Evolutionary conservation across 1,284 basidiomycete species (phyloP).

Genomic region (Cryptococcus amylolentus): DNA sequence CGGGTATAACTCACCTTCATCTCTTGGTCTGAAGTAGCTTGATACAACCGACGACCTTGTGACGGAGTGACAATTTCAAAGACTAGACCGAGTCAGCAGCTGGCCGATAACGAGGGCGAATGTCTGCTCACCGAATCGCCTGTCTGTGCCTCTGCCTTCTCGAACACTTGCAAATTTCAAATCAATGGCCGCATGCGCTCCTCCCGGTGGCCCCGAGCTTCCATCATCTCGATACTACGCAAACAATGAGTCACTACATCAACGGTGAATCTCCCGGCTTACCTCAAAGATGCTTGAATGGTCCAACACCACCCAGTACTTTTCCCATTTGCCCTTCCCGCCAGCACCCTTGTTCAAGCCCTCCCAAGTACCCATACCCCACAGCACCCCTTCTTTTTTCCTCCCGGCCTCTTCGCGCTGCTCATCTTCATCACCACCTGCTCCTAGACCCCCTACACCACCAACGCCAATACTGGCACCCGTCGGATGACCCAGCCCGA

Average conservation of each 20-base stretch:
- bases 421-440: conserved; percentile 42
- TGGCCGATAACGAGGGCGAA: background rate
- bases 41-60: conserved; percentile 52
- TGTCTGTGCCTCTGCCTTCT: conserved; percentile 48
- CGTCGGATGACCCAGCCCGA: background rate
- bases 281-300: conserved; percentile 49
- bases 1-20: conserved; percentile 41
- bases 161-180: conserved; percentile 49
- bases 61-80: conserved; percentile 56
- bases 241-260: background rate
- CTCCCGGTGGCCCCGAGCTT: conserved; percentile 29
- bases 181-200: conserved; percentile 45
- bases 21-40: conserved; percentile 52
- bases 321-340: conserved; percentile 46
- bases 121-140: conserved; percentile 40
- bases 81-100: conserved; percentile 18
- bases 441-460: conserved; percentile 35
- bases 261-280: conserved; percentile 2
- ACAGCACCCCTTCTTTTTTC: conserved; percentile 49
- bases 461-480: conserved; percentile 16
- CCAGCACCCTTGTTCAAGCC: conserved; percentile 34
- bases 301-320: conserved; percentile 49
- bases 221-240: conserved; percentile 41
- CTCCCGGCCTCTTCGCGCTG: conserved; percentile 42
- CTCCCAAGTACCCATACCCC: conserved; percentile 48